phyloP scores from a whole-genome alignment of 441 rosid species.

The Populus hybrid region DNA sequence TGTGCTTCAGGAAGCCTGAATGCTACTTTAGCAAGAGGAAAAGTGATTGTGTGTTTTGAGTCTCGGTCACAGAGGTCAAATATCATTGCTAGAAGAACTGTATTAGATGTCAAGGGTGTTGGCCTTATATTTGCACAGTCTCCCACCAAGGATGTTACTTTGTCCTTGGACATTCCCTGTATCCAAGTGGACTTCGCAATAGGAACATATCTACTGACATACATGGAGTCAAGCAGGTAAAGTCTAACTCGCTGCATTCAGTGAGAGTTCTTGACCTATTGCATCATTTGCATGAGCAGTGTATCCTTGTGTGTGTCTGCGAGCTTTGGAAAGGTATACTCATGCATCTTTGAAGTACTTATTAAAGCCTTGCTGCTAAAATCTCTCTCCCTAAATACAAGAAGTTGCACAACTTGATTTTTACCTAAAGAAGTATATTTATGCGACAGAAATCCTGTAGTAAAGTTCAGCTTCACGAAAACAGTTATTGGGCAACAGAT shows the following conservation, averaged over 20 bases:
- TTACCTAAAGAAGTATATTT: slow-evolving; percentile 16
- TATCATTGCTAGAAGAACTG: slow-evolving; percentile 30
- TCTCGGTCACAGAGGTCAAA: slow-evolving; percentile 44
- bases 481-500: slow-evolving; percentile 39
- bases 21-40: slow-evolving; percentile 47
- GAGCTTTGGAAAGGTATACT: too few relatives aligned
- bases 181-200: slow-evolving; percentile 43
- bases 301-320: too few relatives aligned
- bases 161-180: slow-evolving; percentile 31
- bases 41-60: slow-evolving; percentile 49
- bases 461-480: slow-evolving; percentile 40
- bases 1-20: slow-evolving; percentile 42
- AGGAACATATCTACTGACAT: slow-evolving; percentile 44
- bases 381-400: background rate
- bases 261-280: background rate
- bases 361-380: background rate
- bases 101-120: slow-evolving; percentile 26
- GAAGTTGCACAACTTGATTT: background rate
- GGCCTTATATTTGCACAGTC: slow-evolving; percentile 47
- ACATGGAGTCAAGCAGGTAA: slow-evolving; percentile 41
- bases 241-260: background rate
- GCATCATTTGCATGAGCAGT: background rate
- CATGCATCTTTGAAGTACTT: background rate
- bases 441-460: slow-evolving; percentile 36
- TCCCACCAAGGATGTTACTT: slow-evolving; percentile 41